Evolutionary conservation across 2,329 filamentous ascomycete genomes (phyloP), one percentile per base, ranked within the genome.

Genomic region (Aspergillus clavatus): DNA sequence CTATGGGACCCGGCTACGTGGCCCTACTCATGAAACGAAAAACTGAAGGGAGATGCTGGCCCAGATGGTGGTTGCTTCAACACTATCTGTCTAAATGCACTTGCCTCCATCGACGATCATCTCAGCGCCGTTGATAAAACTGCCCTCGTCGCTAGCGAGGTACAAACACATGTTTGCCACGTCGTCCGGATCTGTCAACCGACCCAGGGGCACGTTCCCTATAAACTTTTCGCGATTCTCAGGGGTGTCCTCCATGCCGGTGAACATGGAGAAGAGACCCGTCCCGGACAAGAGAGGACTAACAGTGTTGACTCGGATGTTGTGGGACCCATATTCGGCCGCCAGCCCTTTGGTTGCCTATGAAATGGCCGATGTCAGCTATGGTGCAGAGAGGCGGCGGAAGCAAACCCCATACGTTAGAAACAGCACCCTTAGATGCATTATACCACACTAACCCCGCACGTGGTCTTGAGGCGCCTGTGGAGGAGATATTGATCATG

Each of bases 241-340:
- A 1, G 68, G 65, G 1, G 68, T 74, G 52, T 72, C 65, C 3
- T 66, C 63, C 52, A 72, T 66, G 0, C 72, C 72, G 0, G 62
- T 65, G 43, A 65, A 65, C 58, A 61, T 59, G 21, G 72, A 71
- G 51, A 79, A 80, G 19, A 88, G 73, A 2, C 80, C 82, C 0
- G 85, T 89, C 12, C 75, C 79, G 1, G 80, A 82, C 1, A 87
- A 72, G 0, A 87, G 75, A 0, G 84, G 85, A 38, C 82, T 86
- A 11, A 89, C 80, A 1, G 79, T 77, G 51, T 88, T 88, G 57
- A 89, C 83, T 0, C 85, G 78, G 52, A 90, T 87, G 53, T 86
- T 77, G 43, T 86, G 77, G 0, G 80, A 76, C 0, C 82, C 86
- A 55, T 85, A 89, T 63, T 89, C 86, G 1, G 84, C 81, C 0